These are phyloP conservation scores for Fusarium protoensiforme DNA, from an alignment of 2,329 filamentous ascomycete species.

Conservation along the genomic window DNA sequence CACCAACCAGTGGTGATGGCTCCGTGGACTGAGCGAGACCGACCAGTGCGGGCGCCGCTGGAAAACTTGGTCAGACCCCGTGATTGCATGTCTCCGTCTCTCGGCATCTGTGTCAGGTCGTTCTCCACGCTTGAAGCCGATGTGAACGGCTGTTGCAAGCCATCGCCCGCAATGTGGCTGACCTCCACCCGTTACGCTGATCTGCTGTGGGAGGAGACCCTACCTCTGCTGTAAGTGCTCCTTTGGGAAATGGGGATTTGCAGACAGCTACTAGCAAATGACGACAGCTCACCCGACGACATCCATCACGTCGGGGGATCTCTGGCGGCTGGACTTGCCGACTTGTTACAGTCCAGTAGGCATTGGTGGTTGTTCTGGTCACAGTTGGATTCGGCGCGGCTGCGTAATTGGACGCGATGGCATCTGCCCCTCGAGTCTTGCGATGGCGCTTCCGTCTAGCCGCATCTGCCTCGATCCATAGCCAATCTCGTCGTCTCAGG, in stretches of 20 bases:
- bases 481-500: conserved; percentile 42
- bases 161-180: background rate
- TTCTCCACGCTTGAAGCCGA: conserved; percentile 7
- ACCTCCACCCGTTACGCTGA: background rate
- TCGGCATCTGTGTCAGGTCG: conserved; percentile 1
- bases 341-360: background rate
- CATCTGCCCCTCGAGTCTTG: conserved; percentile 35
- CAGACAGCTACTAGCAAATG: conserved; percentile 3
- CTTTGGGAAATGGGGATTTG: conserved; percentile 5
- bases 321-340: background rate
- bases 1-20: background rate
- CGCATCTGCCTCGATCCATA: conserved; percentile 38
- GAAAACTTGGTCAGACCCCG: conserved; percentile 3
- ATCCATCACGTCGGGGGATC: conserved; percentile 1
- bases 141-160: conserved; percentile 10
- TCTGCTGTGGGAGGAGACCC: background rate
- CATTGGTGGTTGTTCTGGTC: background rate
- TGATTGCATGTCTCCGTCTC: conserved; percentile 9
- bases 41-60: conserved; percentile 3
- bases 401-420: conserved; percentile 15
- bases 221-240: background rate
- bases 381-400: conserved; percentile 2
- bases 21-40: conserved; percentile 10
- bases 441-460: conserved; percentile 40
- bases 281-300: conserved; percentile 8